Base-by-base conservation (phyloP, 345 rosid species). In the Euphorbia tirucalli region DNA sequence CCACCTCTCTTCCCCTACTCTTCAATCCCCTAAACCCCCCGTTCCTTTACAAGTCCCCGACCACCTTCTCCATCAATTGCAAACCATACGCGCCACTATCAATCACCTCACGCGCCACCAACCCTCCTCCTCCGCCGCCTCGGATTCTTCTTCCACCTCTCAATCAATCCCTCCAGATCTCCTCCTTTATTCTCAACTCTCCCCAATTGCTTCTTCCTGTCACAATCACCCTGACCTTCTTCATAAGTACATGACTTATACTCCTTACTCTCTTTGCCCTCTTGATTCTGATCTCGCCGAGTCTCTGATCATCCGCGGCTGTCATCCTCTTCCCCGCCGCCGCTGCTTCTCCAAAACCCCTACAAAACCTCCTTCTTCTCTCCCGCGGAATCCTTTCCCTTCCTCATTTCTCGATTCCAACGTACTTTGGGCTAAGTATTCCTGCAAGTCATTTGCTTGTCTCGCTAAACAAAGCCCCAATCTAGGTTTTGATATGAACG, bases 261-360 rank as follows among this genome's bases (percentile, higher is more conserved):
- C 85, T 58, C 97, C 99, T 39, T 95, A 80, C 86, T 84, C 98
- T 48, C 70, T 76, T 35, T 95, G 98, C 79, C 99, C 99, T 15
- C 78, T 68, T 13, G 96, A 95, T 56, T 58, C 89, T 41, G 87
- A 87, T 73, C 87, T 95, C 65, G 88, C 87, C 11, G 99, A 95
- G 77, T 76, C 89, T n/a, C 87, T 95, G 5, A 90, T 90, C 81
- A 91, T 95, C 82, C 92, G 83, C 15, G 97, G 99, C 72, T 95
- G 97, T 69, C 97, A 92, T 80, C 99, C 97, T 0, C 93, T 90
- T 44, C 99, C 99, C 57, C 97, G 99, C 76, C 99, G 99, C 66
- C 97, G 99, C 32, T 95, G 99, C 88, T 92, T 92, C 86, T 89
- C 99, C 16, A 77, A 78, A 32, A 89, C 96, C 59, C 92, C 97